Base-by-base conservation (phyloP, 2,329 filamentous ascomycete genomes). In the Gaeumannomyces sp. region DNA sequence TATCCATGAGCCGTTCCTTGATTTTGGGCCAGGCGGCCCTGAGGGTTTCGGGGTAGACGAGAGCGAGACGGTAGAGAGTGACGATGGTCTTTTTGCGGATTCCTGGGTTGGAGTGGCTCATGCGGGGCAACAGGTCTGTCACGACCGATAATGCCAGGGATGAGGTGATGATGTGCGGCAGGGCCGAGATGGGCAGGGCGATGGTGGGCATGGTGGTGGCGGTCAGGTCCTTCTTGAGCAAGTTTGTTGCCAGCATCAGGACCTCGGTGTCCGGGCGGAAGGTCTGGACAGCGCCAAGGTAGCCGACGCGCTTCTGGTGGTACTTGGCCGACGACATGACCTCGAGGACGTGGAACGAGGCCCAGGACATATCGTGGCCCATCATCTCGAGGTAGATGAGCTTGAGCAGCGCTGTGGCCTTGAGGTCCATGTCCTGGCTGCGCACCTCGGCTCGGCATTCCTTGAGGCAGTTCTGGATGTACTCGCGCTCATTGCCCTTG, bases 301-400 rank as follows among this genome's bases (percentile, higher is more conserved):
- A 99, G 65, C 94, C 95, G 59, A 97, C 92, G 69, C 94, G 86
- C 79, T 99, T 99, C 77, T 97, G 94, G 70, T 93, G 85, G 76
- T 96, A 96, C 75, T 97, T 98, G 61, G 90, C 83, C 56, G 92
- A 96, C 53, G 93, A 96, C 95, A 99, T 99, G 78, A 99, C 95
- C 79, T 99, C 95, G 61, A 99, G 88, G 63, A 98, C 94, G 76
- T 99, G 92, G 79, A 99, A 99, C 16, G 93, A 93, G 4, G 95
- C 95, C 95, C 95, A 99, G 3, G 94, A 97, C 95, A 99, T 99
- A 78, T 98, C 95, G 75, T 98, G 91, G 19, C 95, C 95, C 71
- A 98, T 93, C 95, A 99, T 99, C 76, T 99, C 95, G 69, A 99
- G 86, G 76, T 99, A 99, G 64, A 97, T 89, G 71, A 99, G 85